A percentile compares a stretch with the other conserved stretches of the same genome.
Conservation (phyloP, 176 grass and related monocot genomes). For the Oropetium thomaeum region DNA sequence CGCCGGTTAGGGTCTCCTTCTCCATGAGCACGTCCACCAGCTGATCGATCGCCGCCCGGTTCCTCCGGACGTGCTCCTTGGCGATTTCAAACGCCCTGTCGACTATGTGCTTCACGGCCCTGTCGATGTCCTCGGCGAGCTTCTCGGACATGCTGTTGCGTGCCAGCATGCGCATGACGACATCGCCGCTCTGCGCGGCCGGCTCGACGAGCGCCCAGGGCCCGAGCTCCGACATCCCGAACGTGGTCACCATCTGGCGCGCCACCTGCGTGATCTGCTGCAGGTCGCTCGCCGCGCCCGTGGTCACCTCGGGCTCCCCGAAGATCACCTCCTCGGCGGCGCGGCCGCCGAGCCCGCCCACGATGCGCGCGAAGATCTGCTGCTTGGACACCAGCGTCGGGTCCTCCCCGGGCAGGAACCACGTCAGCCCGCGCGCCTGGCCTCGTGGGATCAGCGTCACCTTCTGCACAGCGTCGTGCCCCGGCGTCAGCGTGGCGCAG, state of each 20-base stretch:
- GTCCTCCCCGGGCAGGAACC: slow-evolving; percentile 69
- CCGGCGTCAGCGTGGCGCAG: slow-evolving; percentile 73
- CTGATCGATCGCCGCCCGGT: slow-evolving; percentile 59
- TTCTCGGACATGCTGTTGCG: slow-evolving; percentile 68
- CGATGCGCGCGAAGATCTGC: slow-evolving; percentile 75
- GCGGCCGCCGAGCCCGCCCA: slow-evolving; percentile 72
- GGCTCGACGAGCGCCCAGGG: slow-evolving; percentile 59
- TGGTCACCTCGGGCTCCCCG: slow-evolving; percentile 74
- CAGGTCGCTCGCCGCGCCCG: slow-evolving; percentile 78
- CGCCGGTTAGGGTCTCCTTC: slow-evolving; percentile 77
- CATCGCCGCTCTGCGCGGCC: slow-evolving; percentile 54
- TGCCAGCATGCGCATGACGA: slow-evolving; percentile 78
- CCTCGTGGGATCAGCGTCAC: slow-evolving; percentile 72
- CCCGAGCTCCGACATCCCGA: slow-evolving; percentile 85
- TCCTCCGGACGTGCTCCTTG: slow-evolving; percentile 61
- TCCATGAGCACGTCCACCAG: slow-evolving; percentile 76
- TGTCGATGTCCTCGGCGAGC: slow-evolving; percentile 71
- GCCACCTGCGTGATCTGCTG: slow-evolving; percentile 85
- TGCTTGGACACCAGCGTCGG: slow-evolving; percentile 61
- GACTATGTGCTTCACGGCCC: slow-evolving; percentile 54
- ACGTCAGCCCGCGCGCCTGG: slow-evolving; percentile 69
- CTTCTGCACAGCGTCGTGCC: slow-evolving; percentile 82
- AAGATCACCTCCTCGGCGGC: slow-evolving; percentile 84
- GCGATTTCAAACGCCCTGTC: slow-evolving; percentile 61
- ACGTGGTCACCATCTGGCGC: slow-evolving; percentile 70